Base-by-base conservation (phyloP, 2,329 filamentous ascomycete species). In the Cladosporium sp. region DNA sequence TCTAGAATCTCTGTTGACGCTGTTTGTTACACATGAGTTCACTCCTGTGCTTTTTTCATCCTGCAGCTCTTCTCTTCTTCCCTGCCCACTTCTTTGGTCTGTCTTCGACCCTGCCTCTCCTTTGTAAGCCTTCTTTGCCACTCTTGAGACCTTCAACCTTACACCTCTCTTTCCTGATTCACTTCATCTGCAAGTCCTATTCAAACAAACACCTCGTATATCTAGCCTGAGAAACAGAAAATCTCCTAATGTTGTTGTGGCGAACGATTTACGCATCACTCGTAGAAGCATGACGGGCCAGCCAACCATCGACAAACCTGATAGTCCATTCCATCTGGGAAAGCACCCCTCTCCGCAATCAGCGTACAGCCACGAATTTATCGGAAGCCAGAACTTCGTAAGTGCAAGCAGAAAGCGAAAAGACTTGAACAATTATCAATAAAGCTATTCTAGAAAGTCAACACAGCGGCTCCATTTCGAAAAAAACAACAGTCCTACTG, bases 81-180 rank as follows among this genome's bases (percentile, higher is more conserved):
- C 58, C 28, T 61, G 40, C 58, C 28, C 35, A 37, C 44, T 37
- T 37, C 31, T 28, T 28, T 29, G n/a, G 29, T 37, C 29, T 23
- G 26, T 28, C 58, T 37, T 18, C 29, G 23, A 10, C 5, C 35
- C 16, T 6, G 16, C 18, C 18, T 33, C 31, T 31, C 29, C 18
- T 61, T 50, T 50, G 18, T 26, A 61, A 40, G 33, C 18, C 57
- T 59, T 59, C 44, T 37, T 21, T 40, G 33, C 55, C 21, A 37
- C 46, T 33, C 23, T 10, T 21, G 33, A 53, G 49, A 31, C 40
- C 21, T 62, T n/a, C 53, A 29, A 55, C 40, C 29, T 26, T 23
- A 31, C 37, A 62, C 44, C 14, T 40, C 33, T 26, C 37, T 28
- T 50, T 40, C 40, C 35, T 50, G 26, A 40, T 40, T 33, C 28